phyloP scores from a whole-genome alignment of 192 early-diverging fungal genomes.

The Entomortierella chlamydospora region DNA sequence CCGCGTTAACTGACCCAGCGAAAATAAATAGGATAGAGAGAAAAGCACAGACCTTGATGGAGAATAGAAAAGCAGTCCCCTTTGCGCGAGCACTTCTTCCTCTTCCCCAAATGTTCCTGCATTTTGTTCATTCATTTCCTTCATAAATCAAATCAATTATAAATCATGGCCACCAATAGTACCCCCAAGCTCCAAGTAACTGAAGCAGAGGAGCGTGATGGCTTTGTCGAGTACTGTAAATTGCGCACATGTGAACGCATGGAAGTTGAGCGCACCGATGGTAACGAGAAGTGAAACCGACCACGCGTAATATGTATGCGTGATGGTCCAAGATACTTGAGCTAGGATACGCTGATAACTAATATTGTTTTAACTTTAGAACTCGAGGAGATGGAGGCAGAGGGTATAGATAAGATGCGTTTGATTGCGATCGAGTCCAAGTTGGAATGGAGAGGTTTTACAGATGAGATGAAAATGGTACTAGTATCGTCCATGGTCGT shows the following conservation, averaged over 20 bases:
- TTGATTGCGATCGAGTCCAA: conserved; percentile 53
- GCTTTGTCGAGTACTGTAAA: conserved; percentile 54
- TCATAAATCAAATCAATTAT: no score
- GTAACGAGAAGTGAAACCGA: conserved; percentile 14
- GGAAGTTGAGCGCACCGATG: conserved; percentile 37
- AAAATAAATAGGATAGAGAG: not conserved
- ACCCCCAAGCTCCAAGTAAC: conserved; percentile 23
- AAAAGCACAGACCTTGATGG: no score
- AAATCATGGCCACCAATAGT: conserved; percentile 22
- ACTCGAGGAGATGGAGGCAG: conserved; percentile 23
- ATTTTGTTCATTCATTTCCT: not conserved
- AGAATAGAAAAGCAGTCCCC: not conserved
- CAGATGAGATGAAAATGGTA: conserved; percentile 54
- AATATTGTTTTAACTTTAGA: not conserved
- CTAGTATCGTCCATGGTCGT: no score
- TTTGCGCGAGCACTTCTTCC: no score
- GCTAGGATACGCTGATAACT: no score
- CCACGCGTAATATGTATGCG: no score
- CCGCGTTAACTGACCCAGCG: not conserved
- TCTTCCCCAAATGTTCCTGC: no score
- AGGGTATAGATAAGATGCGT: conserved; percentile 36
- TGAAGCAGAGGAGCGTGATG: conserved; percentile 50
- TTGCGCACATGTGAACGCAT: conserved; percentile 50
- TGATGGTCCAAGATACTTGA: no score
- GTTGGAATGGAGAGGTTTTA: conserved; percentile 54